A percentile compares a stretch with the other conserved stretches of the same genome.
These are phyloP conservation scores for Aspergillus neoniger DNA, from an alignment of 2,329 filamentous ascomycete species.

Conservation along the genomic window DNA sequence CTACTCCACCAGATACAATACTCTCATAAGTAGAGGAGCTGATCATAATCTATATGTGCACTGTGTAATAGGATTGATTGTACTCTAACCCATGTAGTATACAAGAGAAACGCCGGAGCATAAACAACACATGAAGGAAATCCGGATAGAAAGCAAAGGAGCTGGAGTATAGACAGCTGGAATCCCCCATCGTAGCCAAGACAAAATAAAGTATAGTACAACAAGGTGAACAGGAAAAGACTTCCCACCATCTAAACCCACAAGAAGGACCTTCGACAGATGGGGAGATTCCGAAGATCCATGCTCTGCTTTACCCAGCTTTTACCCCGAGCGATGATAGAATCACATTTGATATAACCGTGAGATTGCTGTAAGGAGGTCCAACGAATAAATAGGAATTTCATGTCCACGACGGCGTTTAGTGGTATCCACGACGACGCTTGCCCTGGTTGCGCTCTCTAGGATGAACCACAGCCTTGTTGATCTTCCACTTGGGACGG, in stretches of 20 bases:
- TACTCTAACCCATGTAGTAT: constrained; percentile 21
- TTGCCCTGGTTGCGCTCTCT: constrained; percentile 89
- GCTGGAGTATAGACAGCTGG: constrained; percentile 5
- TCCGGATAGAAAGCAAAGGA: constrained; percentile 12
- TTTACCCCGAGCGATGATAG: neutral
- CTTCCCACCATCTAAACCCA: neutral
- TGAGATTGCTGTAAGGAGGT: constrained; percentile 4
- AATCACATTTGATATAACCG: constrained; percentile 5
- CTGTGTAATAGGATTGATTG: neutral
- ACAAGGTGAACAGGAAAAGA: constrained; percentile 4
- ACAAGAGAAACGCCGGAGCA: constrained; percentile 24
- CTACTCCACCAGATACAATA: neutral
- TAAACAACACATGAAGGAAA: constrained; percentile 10
- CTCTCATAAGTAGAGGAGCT: too few relatives aligned
- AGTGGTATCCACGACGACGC: constrained; percentile 68
- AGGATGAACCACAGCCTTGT: constrained; percentile 85
- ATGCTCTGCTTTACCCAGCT: neutral
- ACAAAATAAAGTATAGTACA: constrained; percentile 7
- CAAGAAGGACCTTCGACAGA: neutral
- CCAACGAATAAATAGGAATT: constrained; percentile 10
- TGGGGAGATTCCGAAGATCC: neutral
- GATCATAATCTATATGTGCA: neutral
- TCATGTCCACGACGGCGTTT: neutral
- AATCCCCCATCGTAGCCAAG: constrained; percentile 6
- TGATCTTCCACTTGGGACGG: constrained; percentile 80